Evolutionary conservation across 2,329 filamentous ascomycete genomes (phyloP).

Genomic region (Aspergillaceae sp.): DNA sequence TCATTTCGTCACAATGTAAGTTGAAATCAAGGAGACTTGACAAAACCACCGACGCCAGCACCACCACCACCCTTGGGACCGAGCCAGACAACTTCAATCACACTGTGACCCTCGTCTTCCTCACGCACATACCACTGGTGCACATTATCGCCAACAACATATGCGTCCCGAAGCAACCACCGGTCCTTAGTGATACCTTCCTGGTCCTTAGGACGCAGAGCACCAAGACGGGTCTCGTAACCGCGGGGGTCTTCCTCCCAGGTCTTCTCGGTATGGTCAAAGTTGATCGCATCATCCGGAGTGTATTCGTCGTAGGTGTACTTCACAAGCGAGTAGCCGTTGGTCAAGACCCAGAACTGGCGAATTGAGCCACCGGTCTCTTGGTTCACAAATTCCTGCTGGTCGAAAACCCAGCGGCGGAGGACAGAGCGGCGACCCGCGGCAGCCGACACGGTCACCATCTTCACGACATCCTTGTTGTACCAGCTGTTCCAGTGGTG

Average conservation of each 20-base stretch:
- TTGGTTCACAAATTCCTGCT: conserved; percentile 29
- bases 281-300: conserved; percentile 34
- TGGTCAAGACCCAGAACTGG: conserved; percentile 37
- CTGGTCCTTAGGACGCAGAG: conserved; percentile 32
- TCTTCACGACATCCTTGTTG: conserved; percentile 37
- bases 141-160: conserved; percentile 34
- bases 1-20: conserved; percentile 7
- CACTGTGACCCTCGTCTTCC: conserved; percentile 32
- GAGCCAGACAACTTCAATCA: conserved; percentile 39
- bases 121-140: conserved; percentile 37
- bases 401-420: conserved; percentile 38
- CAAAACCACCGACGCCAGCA: conserved; percentile 24
- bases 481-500: conserved; percentile 41
- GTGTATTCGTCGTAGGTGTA: conserved; percentile 32
- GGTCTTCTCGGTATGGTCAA: conserved; percentile 36
- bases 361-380: conserved; percentile 27
- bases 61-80: conserved; percentile 31
- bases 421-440: conserved; percentile 35
- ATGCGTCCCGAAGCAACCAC: conserved; percentile 32
- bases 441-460: conserved; percentile 33
- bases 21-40: conserved; percentile 16
- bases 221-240: conserved; percentile 33
- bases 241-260: conserved; percentile 36
- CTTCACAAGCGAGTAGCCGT: conserved; percentile 36
- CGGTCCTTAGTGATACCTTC: conserved; percentile 34